Evolutionary conservation across 2,329 filamentous ascomycete species (phyloP), one percentile per base, ranked within the genome.

Genomic region (Sporothrix brasiliensis): DNA sequence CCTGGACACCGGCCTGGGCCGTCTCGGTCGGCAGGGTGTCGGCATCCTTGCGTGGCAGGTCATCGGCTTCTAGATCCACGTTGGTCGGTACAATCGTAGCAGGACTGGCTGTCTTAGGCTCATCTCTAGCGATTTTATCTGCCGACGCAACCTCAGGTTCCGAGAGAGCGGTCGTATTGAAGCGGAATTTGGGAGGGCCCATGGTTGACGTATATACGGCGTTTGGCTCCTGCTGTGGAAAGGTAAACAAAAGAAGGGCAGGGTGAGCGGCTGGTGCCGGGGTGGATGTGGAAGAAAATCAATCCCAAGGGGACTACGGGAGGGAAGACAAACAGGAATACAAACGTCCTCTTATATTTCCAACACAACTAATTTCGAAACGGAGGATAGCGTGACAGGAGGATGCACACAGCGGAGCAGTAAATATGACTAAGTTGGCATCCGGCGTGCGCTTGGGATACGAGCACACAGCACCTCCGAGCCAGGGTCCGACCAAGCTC

Each of bases 1-100:
- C 80, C 71, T 81, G 80, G 11, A 85, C 82, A 77, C 83, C 83
- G 11, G 77, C 77, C 75, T 85, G 83, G 14, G 77, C 78, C 69
- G 71, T 67, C 10, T 67, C 69, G 4, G 61, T 50, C 16, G 69
- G 69, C 39, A 70, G 34, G 19, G 49, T n/a, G 3, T 21, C 67
- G 10, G 60, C 52, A 21, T 69, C 67, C 44, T 71, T 71, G 60
- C 52, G 44, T 16, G 41, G 41, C 41, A 44, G 49, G 6, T 50
- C 49, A n/a, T 50, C 49, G 16, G 47, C 60, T 10, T 67, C 67
- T 3, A 54, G 30, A 21, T 66, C 50, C 11, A 66, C 27, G 14
- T 58, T 27, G 34, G 44, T 27, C 27, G 61, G 61, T 4, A 61
- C 50, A n/a, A 44, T 24, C 2, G 50, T 47, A n/a, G 39, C 39